Evolutionary conservation across 2,329 filamentous ascomycete genomes (phyloP).

Genomic region (Neonectria hederae): DNA sequence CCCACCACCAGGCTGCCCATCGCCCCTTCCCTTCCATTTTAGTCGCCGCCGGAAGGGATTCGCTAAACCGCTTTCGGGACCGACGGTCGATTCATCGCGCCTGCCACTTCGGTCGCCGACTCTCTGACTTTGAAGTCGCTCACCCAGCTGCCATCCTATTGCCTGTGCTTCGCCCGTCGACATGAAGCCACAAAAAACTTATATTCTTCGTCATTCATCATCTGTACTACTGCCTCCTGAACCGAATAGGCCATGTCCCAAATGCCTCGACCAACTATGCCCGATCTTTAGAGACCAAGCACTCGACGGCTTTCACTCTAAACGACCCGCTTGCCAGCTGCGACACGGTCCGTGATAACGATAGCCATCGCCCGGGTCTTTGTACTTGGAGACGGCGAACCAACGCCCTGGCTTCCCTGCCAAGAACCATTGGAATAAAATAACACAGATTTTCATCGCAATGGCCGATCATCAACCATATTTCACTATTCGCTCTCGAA

Average conservation of each 20-base stretch:
- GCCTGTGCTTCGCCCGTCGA: slow-evolving; percentile 21
- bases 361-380: slow-evolving; percentile 14
- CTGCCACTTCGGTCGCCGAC: slow-evolving; percentile 33
- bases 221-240: slow-evolving; percentile 26
- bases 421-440: slow-evolving; percentile 5
- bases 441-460: slow-evolving; percentile 5
- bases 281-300: slow-evolving; percentile 12
- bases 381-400: not conserved
- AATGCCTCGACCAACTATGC: slow-evolving; percentile 5
- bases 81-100: slow-evolving; percentile 40
- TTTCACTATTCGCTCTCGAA: slow-evolving; percentile 62
- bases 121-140: slow-evolving; percentile 38
- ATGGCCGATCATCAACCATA: slow-evolving; percentile 60
- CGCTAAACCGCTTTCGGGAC: slow-evolving; percentile 49
- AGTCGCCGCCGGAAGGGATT: slow-evolving; percentile 29
- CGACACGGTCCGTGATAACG: slow-evolving; percentile 2
- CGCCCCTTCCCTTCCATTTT: slow-evolving; percentile 33
- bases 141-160: slow-evolving; percentile 29
- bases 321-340: slow-evolving; percentile 17
- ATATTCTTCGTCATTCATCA: slow-evolving; percentile 18
- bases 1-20: slow-evolving; percentile 14
- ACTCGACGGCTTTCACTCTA: slow-evolving; percentile 12
- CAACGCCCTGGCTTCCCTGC: slow-evolving; percentile 16
- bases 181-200: slow-evolving; percentile 33
- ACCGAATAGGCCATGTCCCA: slow-evolving; percentile 29